These are phyloP conservation scores for Sedum album DNA, from an alignment of 164 flowering plant genomes.

Conservation along the genomic window DNA sequence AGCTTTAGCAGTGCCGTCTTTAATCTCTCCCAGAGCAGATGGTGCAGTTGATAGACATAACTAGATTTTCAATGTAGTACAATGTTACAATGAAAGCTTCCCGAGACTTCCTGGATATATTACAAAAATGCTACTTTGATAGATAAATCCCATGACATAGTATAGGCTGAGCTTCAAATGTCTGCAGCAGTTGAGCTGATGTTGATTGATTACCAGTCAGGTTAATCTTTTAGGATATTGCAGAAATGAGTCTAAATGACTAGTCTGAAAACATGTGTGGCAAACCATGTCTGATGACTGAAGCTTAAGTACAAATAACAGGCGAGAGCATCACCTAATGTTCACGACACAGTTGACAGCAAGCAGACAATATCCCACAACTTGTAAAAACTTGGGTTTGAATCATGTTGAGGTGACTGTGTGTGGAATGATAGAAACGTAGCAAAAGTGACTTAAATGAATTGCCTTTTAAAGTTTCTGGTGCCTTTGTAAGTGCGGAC, in stretches of 20 bases:
- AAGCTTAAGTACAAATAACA: not conserved
- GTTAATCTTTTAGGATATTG: not conserved
- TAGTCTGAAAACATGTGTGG: not conserved
- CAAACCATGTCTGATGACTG: not conserved
- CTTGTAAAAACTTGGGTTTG: not conserved
- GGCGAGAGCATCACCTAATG: not conserved
- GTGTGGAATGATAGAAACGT: not conserved
- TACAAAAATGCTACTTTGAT: conserved; percentile 89
- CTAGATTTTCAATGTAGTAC: conserved; percentile 58
- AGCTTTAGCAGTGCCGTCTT: no score
- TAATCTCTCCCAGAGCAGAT: conserved; percentile 86
- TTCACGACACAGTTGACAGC: not conserved
- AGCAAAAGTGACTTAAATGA: not conserved
- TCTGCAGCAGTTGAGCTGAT: no score
- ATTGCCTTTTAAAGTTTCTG: conserved; percentile 8
- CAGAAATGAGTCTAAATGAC: not conserved
- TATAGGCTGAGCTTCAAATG: not conserved
- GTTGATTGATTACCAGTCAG: not conserved
- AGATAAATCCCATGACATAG: no score
- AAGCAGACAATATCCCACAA: not conserved
- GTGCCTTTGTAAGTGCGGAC: conserved; percentile 8
- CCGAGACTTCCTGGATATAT: conserved; percentile 51
- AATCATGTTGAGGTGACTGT: not conserved
- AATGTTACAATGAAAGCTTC: conserved; percentile 63
- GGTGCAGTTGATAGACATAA: conserved; percentile 87